These are phyloP conservation scores for Meyerozyma sp. DNA, from an alignment of 1,139 yeast genomes.

Conservation along the genomic window DNA sequence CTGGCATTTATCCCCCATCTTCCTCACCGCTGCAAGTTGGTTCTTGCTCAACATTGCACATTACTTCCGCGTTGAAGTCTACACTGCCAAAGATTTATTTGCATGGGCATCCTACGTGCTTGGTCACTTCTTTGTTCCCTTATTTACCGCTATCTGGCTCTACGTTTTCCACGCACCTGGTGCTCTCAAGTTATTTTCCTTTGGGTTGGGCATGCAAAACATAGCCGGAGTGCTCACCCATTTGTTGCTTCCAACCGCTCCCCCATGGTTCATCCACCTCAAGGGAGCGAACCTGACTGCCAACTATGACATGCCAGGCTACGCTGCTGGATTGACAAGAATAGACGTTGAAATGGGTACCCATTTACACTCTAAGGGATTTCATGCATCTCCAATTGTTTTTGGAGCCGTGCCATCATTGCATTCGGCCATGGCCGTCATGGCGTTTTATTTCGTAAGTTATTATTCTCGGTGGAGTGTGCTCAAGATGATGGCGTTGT, in stretches of 20 bases:
- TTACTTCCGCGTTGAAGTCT: constrained; percentile 24
- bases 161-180: constrained; percentile 68
- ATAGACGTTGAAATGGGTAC: constrained; percentile 62
- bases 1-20: constrained; percentile 23
- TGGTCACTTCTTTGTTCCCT: constrained; percentile 55
- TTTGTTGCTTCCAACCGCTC: constrained; percentile 58
- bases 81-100: constrained; percentile 39
- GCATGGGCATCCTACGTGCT: constrained; percentile 62
- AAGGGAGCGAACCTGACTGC: constrained; percentile 52
- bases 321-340: constrained; percentile 64
- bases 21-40: constrained; percentile 29
- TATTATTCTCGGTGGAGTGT: constrained; percentile 35
- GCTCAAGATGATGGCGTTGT: constrained; percentile 27
- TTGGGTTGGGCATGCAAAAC: constrained; percentile 55
- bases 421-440: constrained; percentile 61
- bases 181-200: constrained; percentile 44
- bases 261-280: constrained; percentile 66
- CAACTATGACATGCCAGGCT: constrained; percentile 57
- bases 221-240: constrained; percentile 58
- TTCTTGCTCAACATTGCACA: constrained; percentile 35
- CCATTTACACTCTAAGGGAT: constrained; percentile 55
- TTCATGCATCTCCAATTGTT: constrained; percentile 63
- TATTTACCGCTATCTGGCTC: constrained; percentile 57
- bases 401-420: constrained; percentile 68
- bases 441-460: constrained; percentile 43